Conservation (phyloP, 2,329 filamentous ascomycete species). For the Alternaria solani region DNA sequence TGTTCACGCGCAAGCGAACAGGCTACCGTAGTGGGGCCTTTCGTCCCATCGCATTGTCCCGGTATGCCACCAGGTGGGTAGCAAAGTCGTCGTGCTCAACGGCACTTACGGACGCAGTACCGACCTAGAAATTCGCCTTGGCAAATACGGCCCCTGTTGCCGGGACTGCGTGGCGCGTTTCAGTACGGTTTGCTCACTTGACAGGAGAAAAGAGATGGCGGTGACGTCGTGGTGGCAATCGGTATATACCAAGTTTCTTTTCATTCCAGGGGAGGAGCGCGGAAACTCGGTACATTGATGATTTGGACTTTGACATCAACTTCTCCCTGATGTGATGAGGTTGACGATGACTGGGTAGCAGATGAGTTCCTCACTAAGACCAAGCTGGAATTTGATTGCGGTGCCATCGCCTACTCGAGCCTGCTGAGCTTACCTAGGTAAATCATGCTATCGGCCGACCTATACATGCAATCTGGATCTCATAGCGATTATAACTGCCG, state of each 20-base stretch:
- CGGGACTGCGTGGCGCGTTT: not conserved
- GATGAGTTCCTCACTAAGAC: too few species aligned
- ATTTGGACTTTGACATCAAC: not conserved
- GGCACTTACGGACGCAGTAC: not conserved
- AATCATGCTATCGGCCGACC: too few species aligned
- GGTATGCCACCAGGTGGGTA: not conserved
- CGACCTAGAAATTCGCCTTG: not conserved
- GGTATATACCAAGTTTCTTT: not conserved
- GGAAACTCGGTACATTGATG: not conserved
- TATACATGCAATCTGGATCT: too few species aligned
- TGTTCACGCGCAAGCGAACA: conserved; percentile 1
- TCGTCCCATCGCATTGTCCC: not conserved
- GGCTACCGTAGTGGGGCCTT: not conserved
- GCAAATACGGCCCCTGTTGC: not conserved
- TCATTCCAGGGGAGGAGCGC: not conserved
- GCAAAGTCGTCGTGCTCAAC: not conserved
- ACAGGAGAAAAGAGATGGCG: not conserved
- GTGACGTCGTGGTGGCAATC: not conserved
- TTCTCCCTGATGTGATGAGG: not conserved
- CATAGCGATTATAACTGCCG: too few species aligned
- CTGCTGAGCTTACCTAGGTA: too few species aligned
- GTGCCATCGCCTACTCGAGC: not conserved
- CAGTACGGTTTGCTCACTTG: not conserved
- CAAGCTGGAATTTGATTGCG: not conserved
- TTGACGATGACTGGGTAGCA: not conserved